These are phyloP conservation scores for Apiospora phragmitis DNA, from an alignment of 2,329 filamentous ascomycete species.

Conservation along the genomic window DNA sequence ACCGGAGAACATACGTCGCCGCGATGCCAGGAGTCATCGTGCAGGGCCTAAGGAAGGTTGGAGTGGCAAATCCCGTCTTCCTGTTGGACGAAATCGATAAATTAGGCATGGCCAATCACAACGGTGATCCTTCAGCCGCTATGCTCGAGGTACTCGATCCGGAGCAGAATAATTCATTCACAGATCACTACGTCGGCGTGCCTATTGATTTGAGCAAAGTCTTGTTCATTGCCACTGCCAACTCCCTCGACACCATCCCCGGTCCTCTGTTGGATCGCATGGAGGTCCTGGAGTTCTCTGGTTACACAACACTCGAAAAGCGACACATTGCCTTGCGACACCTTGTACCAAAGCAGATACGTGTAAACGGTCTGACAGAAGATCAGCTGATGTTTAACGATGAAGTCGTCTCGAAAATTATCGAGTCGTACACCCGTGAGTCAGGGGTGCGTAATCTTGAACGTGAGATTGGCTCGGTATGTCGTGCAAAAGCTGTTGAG, in stretches of 20 bases:
- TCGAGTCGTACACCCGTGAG: slow-evolving; percentile 94
- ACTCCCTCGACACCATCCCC: slow-evolving; percentile 91
- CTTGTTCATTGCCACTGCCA: slow-evolving; percentile 95
- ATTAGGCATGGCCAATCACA: slow-evolving; percentile 84
- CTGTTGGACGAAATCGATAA: slow-evolving; percentile 98
- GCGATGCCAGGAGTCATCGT: slow-evolving; percentile 98
- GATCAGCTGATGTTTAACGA: slow-evolving; percentile 76
- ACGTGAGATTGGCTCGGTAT: slow-evolving; percentile 91
- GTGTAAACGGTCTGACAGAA: slow-evolving; percentile 78
- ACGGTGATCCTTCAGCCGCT: slow-evolving; percentile 92
- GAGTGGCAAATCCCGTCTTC: slow-evolving; percentile 93
- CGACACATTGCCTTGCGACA: slow-evolving; percentile 90
- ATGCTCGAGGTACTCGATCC: slow-evolving; percentile 98
- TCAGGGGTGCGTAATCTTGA: slow-evolving; percentile 95
- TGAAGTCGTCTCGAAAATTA: slow-evolving; percentile 90
- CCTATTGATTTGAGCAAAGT: slow-evolving; percentile 96
- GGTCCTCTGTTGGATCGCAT: slow-evolving; percentile 93
- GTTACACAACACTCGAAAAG: slow-evolving; percentile 97
- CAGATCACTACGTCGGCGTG: slow-evolving; percentile 94
- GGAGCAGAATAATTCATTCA: slow-evolving; percentile 94
- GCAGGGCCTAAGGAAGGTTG: slow-evolving; percentile 91
- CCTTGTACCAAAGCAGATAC: slow-evolving; percentile 94
- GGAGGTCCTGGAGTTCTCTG: slow-evolving; percentile 91
- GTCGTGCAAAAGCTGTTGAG: slow-evolving; percentile 92
- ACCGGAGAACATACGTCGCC: slow-evolving; percentile 93